Conservation (phyloP, 768 basidiomycete genomes). For the Leucocoprinus leucothites region DNA sequence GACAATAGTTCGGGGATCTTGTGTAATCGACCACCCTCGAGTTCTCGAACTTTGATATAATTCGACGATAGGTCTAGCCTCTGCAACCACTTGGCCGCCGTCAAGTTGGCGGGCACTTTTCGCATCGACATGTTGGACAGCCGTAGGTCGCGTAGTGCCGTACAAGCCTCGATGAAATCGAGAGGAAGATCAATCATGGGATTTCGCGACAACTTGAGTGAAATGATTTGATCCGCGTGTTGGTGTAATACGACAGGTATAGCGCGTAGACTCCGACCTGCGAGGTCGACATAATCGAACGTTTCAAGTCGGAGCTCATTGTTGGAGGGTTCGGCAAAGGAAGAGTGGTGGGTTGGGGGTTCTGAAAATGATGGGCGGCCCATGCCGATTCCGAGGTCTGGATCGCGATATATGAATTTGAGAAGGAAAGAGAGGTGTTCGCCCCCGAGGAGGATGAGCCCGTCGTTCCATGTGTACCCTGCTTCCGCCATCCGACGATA, state of each 20-base stretch:
- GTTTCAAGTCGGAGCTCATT: constrained; percentile 69
- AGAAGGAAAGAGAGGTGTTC: constrained; percentile 83
- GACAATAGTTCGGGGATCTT: constrained; percentile 65
- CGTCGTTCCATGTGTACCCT: constrained; percentile 82
- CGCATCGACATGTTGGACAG: constrained; percentile 94
- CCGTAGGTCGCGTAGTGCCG: constrained; percentile 77
- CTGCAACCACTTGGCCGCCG: constrained; percentile 67
- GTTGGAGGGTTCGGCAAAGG: constrained; percentile 41
- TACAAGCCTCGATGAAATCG: constrained; percentile 92
- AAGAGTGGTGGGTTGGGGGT: neutral
- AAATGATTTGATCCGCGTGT: constrained; percentile 79
- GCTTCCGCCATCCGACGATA: constrained; percentile 82
- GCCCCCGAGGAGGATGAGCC: constrained; percentile 68
- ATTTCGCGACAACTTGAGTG: constrained; percentile 87
- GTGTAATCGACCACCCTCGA: constrained; percentile 84
- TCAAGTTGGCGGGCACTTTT: constrained; percentile 82
- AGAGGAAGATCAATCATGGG: constrained; percentile 95
- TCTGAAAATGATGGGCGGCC: constrained; percentile 38
- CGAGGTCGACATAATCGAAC: constrained; percentile 80
- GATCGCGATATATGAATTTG: constrained; percentile 87
- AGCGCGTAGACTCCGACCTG: constrained; percentile 74
- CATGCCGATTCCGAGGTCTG: constrained; percentile 60
- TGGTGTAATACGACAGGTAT: constrained; percentile 86
- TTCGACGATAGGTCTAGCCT: constrained; percentile 90
- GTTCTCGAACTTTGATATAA: constrained; percentile 79